Evolutionary conservation across 352 stramenopile species (phyloP), one percentile per base, ranked within the genome.

Genomic region (Pythium vanterpoolii): DNA sequence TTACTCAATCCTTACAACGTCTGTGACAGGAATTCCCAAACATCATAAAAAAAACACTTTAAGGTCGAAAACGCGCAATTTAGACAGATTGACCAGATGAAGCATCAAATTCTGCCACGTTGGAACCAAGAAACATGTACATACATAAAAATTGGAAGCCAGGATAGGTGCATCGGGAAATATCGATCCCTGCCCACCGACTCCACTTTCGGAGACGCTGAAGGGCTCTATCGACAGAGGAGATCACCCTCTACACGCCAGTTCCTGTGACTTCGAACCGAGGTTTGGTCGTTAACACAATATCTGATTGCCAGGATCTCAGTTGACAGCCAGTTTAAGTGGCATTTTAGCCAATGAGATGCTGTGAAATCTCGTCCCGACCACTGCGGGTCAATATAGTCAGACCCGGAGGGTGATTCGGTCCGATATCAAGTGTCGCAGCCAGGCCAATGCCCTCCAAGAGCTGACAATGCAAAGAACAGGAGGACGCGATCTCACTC

Each of bases 301-400:
- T 0, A 21, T 42, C 14, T 42, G 8, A 21, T 4, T 18, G 31
- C 31, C 31, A 11, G 6, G 31, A 11, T 36, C 31, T 16, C 45
- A 40, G 13, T n/a, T 1, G 27, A 50, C 43, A 50, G 45, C 45
- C 28, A 39, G 28, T 60, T 43, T 18, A 14, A 7, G 4, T 11
- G n/a, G n/a, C 11, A 34, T 45, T 52, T 60, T 50, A 51, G 19
- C 53, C 40, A 60, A 60, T 60, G 27, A 51, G 0, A 33, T 13
- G 0, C 0, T 24, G 10, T 4, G 10, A 34, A 38, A 2, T 7
- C 4, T 3, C n/a, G 8, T 56, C 31, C 36, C 11, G 24, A 23
- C 49, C 49, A 56, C 45, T 56, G 9, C 23, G 16, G 34, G 13
- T 0, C 4, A 21, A 23, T 44, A 3, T 33, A 36, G 31, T 56